phyloP scores from a whole-genome alignment of 805 yeast genomes.

The Yamadazyma scolyti region DNA sequence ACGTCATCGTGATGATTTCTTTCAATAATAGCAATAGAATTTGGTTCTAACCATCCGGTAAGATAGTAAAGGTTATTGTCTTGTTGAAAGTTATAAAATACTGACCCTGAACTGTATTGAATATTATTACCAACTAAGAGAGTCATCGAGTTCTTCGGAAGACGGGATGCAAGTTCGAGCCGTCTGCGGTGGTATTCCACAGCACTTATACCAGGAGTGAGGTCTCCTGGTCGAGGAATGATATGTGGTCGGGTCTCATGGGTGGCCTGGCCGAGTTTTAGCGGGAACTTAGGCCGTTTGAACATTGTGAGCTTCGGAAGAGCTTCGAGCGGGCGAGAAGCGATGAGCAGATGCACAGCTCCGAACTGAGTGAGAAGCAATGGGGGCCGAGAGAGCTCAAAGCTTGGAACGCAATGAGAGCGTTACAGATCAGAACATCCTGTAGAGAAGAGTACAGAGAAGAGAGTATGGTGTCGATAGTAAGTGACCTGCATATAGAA shows the following conservation, averaged over 20 bases:
- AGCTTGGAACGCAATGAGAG: too few species aligned
- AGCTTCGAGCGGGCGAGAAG: too few species aligned
- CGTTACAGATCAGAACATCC: too few species aligned
- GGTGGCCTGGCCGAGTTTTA: slow-evolving; percentile 79
- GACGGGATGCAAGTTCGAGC: slow-evolving; percentile 45
- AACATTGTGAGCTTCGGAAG: too few species aligned
- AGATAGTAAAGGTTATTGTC: slow-evolving; percentile 82
- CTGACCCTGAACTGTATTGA: slow-evolving; percentile 85
- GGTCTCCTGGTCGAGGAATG: slow-evolving; percentile 65
- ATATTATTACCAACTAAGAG: slow-evolving; percentile 69
- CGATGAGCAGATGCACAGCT: too few species aligned
- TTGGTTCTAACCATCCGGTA: slow-evolving; percentile 92
- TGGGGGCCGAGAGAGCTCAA: background rate
- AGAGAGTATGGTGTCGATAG: too few species aligned
- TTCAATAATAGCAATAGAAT: slow-evolving; percentile 65
- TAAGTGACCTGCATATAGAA: too few species aligned
- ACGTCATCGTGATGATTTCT: slow-evolving; percentile 52
- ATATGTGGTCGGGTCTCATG: slow-evolving; percentile 79
- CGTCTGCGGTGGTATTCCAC: slow-evolving; percentile 78
- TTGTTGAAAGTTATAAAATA: slow-evolving; percentile 89
- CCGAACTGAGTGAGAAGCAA: background rate
- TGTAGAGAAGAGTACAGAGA: too few species aligned
- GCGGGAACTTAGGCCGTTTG: slow-evolving; percentile 10
- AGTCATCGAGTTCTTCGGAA: slow-evolving; percentile 67
- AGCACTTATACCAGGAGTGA: slow-evolving; percentile 87